These are phyloP conservation scores for Phtheirospermum japonicum DNA, from an alignment of 257 asterid genomes.

Conservation along the genomic window DNA sequence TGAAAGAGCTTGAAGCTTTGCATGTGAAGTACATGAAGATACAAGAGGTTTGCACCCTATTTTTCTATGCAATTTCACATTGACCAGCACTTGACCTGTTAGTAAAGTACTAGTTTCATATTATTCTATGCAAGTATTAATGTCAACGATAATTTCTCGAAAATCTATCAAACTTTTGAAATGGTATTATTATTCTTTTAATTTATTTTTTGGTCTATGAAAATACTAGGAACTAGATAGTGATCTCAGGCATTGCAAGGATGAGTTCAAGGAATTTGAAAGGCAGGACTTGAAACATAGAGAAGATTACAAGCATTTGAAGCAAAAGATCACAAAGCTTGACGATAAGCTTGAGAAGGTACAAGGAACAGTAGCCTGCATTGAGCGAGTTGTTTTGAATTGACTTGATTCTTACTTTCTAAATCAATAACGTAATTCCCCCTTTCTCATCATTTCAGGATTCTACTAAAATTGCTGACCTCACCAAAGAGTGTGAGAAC, in stretches of 20 bases:
- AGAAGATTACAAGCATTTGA: constrained; percentile 79
- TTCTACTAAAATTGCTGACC: constrained; percentile 55
- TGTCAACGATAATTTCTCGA: neutral
- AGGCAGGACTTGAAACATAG: constrained; percentile 87
- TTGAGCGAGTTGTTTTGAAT: neutral
- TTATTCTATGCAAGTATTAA: too few relatives aligned
- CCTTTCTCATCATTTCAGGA: constrained; percentile 46
- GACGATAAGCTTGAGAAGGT: constrained; percentile 88
- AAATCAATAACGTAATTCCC: neutral
- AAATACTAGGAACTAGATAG: constrained; percentile 67
- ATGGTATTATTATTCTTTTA: constrained; percentile 3
- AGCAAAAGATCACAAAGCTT: constrained; percentile 78
- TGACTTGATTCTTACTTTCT: constrained; percentile 5
- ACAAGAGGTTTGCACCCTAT: constrained; percentile 63
- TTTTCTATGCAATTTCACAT: neutral
- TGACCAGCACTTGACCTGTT: too few relatives aligned
- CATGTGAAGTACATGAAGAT: constrained; percentile 65
- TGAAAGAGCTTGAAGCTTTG: constrained; percentile 78
- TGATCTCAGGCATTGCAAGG: constrained; percentile 58
- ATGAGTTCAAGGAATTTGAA: constrained; percentile 88
- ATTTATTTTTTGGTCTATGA: neutral
- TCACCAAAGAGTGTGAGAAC: constrained; percentile 72
- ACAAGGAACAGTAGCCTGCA: constrained; percentile 16
- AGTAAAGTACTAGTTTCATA: too few relatives aligned
- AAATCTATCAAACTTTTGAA: neutral